These are phyloP conservation scores for Auxenochlorella pyrenoidosa DNA, from an alignment of 139 green algal species.

Conservation along the genomic window DNA sequence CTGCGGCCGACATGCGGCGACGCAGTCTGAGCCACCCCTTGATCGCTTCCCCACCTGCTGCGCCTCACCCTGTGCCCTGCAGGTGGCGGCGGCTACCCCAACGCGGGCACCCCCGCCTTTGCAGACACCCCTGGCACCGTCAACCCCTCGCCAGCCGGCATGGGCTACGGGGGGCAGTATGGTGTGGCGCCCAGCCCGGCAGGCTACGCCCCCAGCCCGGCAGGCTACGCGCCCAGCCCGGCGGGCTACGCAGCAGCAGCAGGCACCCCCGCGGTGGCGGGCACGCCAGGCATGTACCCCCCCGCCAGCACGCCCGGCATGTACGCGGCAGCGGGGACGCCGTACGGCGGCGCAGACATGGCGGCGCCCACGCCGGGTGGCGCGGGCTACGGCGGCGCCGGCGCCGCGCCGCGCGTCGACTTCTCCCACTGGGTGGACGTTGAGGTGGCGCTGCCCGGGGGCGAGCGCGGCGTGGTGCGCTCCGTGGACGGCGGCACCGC, in stretches of 20 bases:
- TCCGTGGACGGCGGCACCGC: conserved; percentile 31
- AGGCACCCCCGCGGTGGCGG: background rate
- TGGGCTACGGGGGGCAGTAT: conserved; percentile 19
- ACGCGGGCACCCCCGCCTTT: conserved; percentile 36
- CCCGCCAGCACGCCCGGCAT: conserved; percentile 19
- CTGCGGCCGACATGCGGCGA: too few species aligned
- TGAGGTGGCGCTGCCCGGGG: conserved; percentile 31
- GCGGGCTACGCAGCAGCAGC: conserved; percentile 4
- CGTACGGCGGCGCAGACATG: conserved; percentile 14
- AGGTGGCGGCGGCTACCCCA: conserved; percentile 28
- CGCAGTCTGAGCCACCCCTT: too few species aligned
- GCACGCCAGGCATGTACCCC: conserved; percentile 21
- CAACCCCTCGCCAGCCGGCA: conserved; percentile 27
- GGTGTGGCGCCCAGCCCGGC: background rate
- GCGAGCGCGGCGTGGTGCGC: conserved; percentile 32
- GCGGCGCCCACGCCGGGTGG: conserved; percentile 16
- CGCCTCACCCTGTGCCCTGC: background rate
- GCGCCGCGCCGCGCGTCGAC: background rate
- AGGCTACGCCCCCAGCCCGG: background rate
- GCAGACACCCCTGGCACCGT: conserved; percentile 30
- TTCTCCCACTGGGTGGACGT: conserved; percentile 39
- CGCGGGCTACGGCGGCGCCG: background rate
- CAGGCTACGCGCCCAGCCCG: conserved; percentile 9
- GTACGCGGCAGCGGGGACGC: conserved; percentile 15
- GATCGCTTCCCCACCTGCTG: too few species aligned